Base-by-base conservation (phyloP, 495 filamentous ascomycete genomes). In the Aspergillus sparsus region DNA sequence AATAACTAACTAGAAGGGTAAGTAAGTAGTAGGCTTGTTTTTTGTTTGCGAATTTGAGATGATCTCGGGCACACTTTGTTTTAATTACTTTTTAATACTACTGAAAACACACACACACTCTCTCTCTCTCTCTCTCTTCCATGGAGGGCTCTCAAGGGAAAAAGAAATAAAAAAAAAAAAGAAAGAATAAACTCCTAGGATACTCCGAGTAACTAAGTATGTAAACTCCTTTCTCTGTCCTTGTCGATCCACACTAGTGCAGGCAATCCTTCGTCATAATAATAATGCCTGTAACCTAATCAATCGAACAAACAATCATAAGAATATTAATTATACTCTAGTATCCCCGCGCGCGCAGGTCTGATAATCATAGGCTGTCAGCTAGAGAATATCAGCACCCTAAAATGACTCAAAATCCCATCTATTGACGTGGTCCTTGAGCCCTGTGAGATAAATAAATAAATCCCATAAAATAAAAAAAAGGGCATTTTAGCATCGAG, bases 321-420 rank as follows among this genome's bases (percentile, higher is more conserved):
- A 21, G 44, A 21, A 21, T 21, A 47, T 8, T 6, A 47, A 21
- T 1, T 27, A 3, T 27, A 27, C 1, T 27, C 21, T n/a, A n/a
- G 21, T 27, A 27, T 21, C 44, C 44, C 44, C 15, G 18, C 15
- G 15, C 15, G 15, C n/a, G 15, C 9, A 18, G 2, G 5, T 21
- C 11, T 47, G 44, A 16, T 16, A 18, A 47, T 18, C 44, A 47
- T 21, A 21, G 44, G 44, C 44, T 47, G 44, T 47, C 44, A 47
- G n/a, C 11, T 18, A 1, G 6, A 47, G 21, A 27, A 9, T 47
- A 47, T 47, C 44, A 47, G 44, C 44, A 47, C 44, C 21, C 16
- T 47, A 47, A 47, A 47, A 18, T 47, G 44, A 47, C 44, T 21
- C 44, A 47, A 47, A 47, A n/a, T 47, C 15, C 21, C 44, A 47